Conservation (phyloP, 306 rosid genomes). For the Prunus kanzakura region DNA sequence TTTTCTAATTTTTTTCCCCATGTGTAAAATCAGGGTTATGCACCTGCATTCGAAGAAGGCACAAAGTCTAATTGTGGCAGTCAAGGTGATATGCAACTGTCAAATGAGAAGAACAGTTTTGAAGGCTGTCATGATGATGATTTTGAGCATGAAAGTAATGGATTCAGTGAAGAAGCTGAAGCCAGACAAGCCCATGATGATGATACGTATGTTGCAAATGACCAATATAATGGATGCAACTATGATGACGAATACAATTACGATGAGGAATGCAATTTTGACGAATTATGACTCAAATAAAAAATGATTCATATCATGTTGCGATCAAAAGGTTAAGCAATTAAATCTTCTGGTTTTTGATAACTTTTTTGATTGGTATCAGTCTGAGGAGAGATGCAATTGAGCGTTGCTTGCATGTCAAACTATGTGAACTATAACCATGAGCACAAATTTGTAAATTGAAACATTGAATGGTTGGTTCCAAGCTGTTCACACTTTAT, state of each 20-base stretch:
- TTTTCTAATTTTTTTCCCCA: too few relatives aligned
- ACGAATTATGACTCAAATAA: too few relatives aligned
- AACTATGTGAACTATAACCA: too few relatives aligned
- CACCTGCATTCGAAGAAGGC: not conserved
- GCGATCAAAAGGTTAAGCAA: not conserved
- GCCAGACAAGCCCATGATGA: not conserved
- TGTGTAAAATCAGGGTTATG: not conserved
- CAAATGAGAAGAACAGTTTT: not conserved
- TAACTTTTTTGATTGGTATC: not conserved
- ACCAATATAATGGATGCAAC: not conserved
- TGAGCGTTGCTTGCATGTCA: too few relatives aligned
- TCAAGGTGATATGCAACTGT: not conserved
- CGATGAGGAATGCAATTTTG: not conserved
- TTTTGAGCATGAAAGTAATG: not conserved
- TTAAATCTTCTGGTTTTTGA: not conserved
- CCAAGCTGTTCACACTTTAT: too few relatives aligned
- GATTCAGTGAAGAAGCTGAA: conserved; percentile 4
- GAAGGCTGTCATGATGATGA: conserved; percentile 3
- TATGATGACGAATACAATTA: not conserved
- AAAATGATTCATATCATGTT: not conserved
- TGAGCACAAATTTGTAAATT: too few relatives aligned
- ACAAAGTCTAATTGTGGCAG: not conserved
- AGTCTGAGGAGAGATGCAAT: too few relatives aligned
- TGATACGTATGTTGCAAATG: not conserved
- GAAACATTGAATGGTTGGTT: too few relatives aligned